Percentiles rank a stretch among this genome's conserved stretches.
Conservation (phyloP, 768 basidiomycete genomes). For the Pleurotus cornucopiae region DNA sequence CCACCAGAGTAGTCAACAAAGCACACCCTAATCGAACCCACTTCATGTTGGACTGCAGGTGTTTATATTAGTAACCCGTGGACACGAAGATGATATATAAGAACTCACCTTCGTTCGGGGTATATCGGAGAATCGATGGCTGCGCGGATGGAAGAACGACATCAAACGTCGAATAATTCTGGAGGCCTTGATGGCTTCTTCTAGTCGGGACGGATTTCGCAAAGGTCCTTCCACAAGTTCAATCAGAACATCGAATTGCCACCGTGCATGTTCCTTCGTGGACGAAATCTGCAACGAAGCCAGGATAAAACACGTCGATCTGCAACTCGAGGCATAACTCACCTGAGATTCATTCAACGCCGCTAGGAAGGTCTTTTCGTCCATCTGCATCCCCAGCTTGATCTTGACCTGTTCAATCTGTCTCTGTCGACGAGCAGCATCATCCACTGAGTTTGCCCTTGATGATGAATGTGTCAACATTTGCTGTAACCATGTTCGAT, state of each 20-base stretch:
- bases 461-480: neutral
- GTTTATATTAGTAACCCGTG: neutral
- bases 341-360: constrained; percentile 86
- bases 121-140: constrained; percentile 82
- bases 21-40: constrained; percentile 88
- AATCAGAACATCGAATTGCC: constrained; percentile 87
- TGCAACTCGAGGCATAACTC: constrained; percentile 7
- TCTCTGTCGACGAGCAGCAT: constrained; percentile 81
- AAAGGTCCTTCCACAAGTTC: constrained; percentile 92
- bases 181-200: constrained; percentile 89
- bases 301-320: neutral
- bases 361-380: constrained; percentile 87
- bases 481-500: neutral
- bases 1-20: constrained; percentile 77
- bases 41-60: constrained; percentile 60
- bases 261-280: constrained; percentile 84
- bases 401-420: constrained; percentile 89
- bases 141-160: constrained; percentile 90
- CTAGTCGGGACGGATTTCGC: constrained; percentile 85
- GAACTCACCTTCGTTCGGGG: constrained; percentile 56
- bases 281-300: constrained; percentile 62
- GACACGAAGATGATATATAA: neutral
- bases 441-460: constrained; percentile 81
- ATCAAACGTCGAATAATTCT: constrained; percentile 89
- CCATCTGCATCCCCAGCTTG: constrained; percentile 90